phyloP scores from a whole-genome alignment of 805 yeast species.

The Lachancea quebecensis region DNA sequence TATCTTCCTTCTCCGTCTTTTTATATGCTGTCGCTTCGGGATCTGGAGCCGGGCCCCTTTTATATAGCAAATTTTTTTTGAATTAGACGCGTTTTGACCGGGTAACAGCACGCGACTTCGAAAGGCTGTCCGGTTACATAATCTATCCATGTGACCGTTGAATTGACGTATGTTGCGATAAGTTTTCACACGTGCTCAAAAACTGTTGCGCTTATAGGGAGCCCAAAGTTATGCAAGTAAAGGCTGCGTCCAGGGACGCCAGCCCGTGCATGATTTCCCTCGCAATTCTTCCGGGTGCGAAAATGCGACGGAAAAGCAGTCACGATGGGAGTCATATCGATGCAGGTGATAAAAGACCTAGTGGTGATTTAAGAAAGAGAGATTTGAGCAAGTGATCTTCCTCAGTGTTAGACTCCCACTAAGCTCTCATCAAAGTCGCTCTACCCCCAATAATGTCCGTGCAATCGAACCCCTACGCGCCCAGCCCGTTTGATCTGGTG shows the following conservation, averaged over 20 bases:
- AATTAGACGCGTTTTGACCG: neutral
- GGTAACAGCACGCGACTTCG: too few relatives aligned
- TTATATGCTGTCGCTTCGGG: constrained; percentile 3
- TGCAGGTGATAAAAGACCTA: neutral
- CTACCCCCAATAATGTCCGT: constrained; percentile 8
- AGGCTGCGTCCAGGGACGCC: too few relatives aligned
- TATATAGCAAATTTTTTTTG: constrained; percentile 3
- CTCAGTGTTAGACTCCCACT: too few relatives aligned
- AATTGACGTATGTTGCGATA: too few relatives aligned
- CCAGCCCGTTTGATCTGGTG: constrained; percentile 85
- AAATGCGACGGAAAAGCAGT: neutral
- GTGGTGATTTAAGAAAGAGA: too few relatives aligned
- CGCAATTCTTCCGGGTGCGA: neutral
- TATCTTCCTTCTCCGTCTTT: constrained; percentile 1
- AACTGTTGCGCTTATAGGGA: too few relatives aligned
- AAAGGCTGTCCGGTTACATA: too few relatives aligned
- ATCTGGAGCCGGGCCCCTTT: neutral
- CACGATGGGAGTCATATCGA: neutral
- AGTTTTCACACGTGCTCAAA: too few relatives aligned
- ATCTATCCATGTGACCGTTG: too few relatives aligned
- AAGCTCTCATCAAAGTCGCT: neutral
- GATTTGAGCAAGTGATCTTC: too few relatives aligned
- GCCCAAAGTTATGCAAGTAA: too few relatives aligned
- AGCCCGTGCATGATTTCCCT: neutral
- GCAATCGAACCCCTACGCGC: constrained; percentile 78